These are phyloP conservation scores for Onygena corvina DNA, from an alignment of 2,329 filamentous ascomycete genomes.

Conservation along the genomic window DNA sequence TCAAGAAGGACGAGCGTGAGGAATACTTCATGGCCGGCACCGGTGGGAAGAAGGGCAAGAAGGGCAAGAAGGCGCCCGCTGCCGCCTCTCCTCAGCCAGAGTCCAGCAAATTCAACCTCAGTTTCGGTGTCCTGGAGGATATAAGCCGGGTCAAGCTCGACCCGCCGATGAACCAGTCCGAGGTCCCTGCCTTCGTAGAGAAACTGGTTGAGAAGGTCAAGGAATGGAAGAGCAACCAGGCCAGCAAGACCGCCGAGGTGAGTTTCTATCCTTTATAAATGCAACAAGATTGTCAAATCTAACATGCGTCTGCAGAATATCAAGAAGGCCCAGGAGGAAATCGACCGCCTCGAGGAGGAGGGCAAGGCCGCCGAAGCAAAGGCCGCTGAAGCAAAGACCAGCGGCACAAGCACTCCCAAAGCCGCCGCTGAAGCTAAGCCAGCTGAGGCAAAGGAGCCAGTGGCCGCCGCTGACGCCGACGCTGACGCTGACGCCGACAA, in stretches of 20 bases:
- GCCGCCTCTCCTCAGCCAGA: constrained; percentile 38
- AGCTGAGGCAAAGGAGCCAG: constrained; percentile 41
- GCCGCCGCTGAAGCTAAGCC: constrained; percentile 42
- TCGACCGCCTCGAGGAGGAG: constrained; percentile 69
- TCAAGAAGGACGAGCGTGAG: constrained; percentile 76
- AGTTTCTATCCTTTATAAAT: constrained; percentile 25
- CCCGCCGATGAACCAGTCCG: constrained; percentile 72
- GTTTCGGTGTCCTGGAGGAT: constrained; percentile 83
- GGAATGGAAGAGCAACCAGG: constrained; percentile 84
- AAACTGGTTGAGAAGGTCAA: constrained; percentile 87
- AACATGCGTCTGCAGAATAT: constrained; percentile 57
- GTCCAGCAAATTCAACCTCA: constrained; percentile 63
- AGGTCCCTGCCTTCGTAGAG: constrained; percentile 67
- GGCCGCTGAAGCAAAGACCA: constrained; percentile 32
- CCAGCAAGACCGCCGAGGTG: constrained; percentile 79
- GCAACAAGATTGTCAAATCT: neutral
- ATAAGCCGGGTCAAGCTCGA: constrained; percentile 73
- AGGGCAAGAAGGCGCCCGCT: constrained; percentile 52
- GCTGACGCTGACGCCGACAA: no score
- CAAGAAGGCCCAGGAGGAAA: constrained; percentile 90
- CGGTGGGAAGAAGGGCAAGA: constrained; percentile 79
- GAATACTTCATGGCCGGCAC: constrained; percentile 68
- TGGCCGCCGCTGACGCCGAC: constrained; percentile 46
- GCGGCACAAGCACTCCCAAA: constrained; percentile 33
- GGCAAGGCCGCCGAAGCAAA: constrained; percentile 41